Percentiles rank a stretch among this genome's conserved stretches.
These are phyloP conservation scores for Fusarium nodosum DNA, from an alignment of 2,329 filamentous ascomycete genomes.

Conservation along the genomic window DNA sequence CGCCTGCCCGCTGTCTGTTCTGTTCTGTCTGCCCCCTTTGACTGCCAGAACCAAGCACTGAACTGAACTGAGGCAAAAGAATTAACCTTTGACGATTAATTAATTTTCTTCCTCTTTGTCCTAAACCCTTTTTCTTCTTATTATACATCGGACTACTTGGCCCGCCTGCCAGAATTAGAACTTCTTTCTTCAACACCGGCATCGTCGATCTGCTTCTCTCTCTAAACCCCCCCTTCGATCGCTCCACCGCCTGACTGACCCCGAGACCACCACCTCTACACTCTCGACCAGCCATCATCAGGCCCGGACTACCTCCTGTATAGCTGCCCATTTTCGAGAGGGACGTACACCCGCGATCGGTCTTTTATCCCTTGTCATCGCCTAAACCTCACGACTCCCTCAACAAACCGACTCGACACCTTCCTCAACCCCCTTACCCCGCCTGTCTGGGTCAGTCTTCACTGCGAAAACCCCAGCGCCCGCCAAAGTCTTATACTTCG, in stretches of 20 bases:
- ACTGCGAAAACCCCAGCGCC: conserved; percentile 23
- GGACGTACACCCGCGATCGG: conserved; percentile 14
- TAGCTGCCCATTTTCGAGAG: conserved; percentile 21
- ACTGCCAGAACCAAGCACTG: conserved; percentile 6
- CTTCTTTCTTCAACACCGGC: conserved; percentile 22
- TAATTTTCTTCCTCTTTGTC: conserved; percentile 7
- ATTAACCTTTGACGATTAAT: conserved; percentile 23
- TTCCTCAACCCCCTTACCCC: conserved; percentile 37
- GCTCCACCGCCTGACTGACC: conserved; percentile 49
- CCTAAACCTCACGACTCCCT: conserved; percentile 11
- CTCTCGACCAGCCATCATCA: conserved; percentile 36
- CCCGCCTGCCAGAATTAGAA: conserved; percentile 37
- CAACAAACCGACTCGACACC: conserved; percentile 24
- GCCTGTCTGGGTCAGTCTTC: conserved; percentile 17
- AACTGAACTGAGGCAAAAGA: conserved; percentile 5
- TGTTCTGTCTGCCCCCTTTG: conserved; percentile 10
- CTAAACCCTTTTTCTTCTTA: background rate
- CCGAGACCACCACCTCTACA: conserved; percentile 39
- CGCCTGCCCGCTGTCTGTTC: background rate
- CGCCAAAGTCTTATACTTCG: conserved; percentile 25
- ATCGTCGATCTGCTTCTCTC: conserved; percentile 44
- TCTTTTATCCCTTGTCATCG: conserved; percentile 19
- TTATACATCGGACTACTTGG: conserved; percentile 32
- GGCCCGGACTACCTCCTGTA: conserved; percentile 20
- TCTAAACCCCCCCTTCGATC: conserved; percentile 44